Percentiles rank a stretch among this genome's conserved stretches.
Conservation (phyloP, 1,139 yeast species). For the Zygoascus meyerae region DNA sequence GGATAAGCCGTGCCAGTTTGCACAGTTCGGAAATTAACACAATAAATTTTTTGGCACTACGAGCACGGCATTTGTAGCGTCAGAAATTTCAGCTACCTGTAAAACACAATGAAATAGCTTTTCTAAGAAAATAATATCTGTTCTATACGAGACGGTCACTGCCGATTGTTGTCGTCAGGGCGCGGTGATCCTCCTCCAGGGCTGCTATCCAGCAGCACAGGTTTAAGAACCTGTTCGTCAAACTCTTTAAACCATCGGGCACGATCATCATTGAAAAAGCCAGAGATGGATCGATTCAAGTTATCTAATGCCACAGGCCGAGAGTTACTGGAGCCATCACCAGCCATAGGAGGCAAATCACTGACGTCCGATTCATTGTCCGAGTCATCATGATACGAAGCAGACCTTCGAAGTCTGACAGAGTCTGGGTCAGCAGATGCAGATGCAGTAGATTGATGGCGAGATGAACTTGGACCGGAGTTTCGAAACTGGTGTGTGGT, state of each 20-base stretch:
- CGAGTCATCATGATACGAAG: constrained; percentile 24
- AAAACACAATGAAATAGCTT: too few species aligned
- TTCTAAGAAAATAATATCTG: too few species aligned
- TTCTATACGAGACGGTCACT: too few species aligned
- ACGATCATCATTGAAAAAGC: constrained; percentile 53
- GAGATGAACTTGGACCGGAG: background rate
- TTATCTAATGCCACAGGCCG: constrained; percentile 29
- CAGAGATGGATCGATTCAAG: constrained; percentile 33
- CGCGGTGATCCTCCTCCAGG: constrained; percentile 20
- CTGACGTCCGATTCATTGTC: constrained; percentile 28
- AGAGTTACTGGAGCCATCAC: constrained; percentile 13
- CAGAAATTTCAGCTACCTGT: too few species aligned
- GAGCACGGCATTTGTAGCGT: too few species aligned
- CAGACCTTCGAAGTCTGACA: constrained; percentile 19
- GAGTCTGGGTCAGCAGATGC: constrained; percentile 10
- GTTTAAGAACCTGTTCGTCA: constrained; percentile 93
- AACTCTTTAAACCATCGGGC: constrained; percentile 90
- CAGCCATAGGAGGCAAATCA: constrained; percentile 32
- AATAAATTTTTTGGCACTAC: too few species aligned
- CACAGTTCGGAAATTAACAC: too few species aligned
- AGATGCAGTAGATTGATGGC: constrained; percentile 1
- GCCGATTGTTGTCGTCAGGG: too few species aligned
- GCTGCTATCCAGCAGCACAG: constrained; percentile 68
- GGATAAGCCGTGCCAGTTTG: too few species aligned
- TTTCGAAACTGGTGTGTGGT: constrained; percentile 1